phyloP scores from a whole-genome alignment of 768 basidiomycete species.

The Galerina sulciceps region DNA sequence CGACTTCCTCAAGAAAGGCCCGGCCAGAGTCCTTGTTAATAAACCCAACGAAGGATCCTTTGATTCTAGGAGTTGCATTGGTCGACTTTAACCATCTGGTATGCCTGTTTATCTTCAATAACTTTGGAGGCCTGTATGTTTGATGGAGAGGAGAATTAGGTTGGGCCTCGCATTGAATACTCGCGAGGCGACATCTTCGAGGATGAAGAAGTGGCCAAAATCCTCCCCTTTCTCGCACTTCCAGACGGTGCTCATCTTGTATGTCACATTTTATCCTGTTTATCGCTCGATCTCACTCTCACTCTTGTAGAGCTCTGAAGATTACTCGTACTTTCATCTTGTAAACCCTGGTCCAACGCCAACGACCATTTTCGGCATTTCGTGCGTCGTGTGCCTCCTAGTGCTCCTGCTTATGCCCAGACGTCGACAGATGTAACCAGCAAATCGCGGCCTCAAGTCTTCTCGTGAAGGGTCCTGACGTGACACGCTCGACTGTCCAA shows the following conservation, averaged over 20 bases:
- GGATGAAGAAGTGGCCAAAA: conserved; percentile 83
- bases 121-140: conserved; percentile 14
- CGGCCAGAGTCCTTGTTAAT: conserved; percentile 81
- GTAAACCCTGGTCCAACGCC: conserved; percentile 73
- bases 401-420: conserved; percentile 5
- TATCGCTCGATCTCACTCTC: background rate
- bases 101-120: conserved; percentile 26
- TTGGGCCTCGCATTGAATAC: conserved; percentile 92
- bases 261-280: conserved; percentile 28
- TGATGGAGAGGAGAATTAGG: conserved; percentile 44
- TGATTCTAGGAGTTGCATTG: conserved; percentile 87
- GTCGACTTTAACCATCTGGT: conserved; percentile 96
- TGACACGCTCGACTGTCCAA: conserved; percentile 95
- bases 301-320: conserved; percentile 72
- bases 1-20: conserved; percentile 68
- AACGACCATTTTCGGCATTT: conserved; percentile 93
- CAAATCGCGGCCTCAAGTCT: conserved; percentile 86
- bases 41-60: conserved; percentile 57
- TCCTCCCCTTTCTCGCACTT: conserved; percentile 93
- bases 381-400: conserved; percentile 51
- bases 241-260: conserved; percentile 98
- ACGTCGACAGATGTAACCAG: conserved; percentile 77
- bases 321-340: conserved; percentile 96
- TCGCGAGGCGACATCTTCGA: conserved; percentile 77
- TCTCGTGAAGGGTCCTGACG: conserved; percentile 78